phyloP scores from a whole-genome alignment of 768 basidiomycete species.

The Mycena pura region DNA sequence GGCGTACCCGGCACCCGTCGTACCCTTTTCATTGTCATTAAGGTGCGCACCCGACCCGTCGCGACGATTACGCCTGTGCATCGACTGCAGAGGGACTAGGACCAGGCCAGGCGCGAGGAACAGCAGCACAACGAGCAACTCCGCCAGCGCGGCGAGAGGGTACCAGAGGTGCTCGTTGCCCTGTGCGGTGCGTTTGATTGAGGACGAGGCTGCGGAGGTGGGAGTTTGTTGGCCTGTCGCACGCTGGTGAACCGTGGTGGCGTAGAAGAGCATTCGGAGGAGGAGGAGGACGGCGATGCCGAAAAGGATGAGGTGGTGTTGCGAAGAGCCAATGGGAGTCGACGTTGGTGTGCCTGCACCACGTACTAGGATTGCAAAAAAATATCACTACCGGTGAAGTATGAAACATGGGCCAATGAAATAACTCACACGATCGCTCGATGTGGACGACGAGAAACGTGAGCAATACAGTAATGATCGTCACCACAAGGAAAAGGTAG shows the following conservation, averaged over 20 bases:
- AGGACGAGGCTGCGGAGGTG: not conserved
- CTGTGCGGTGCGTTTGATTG: not conserved
- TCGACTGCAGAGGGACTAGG: constrained; percentile 7
- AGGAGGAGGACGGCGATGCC: constrained; percentile 12
- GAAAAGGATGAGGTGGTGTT: constrained; percentile 17
- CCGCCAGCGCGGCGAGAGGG: constrained; percentile 22
- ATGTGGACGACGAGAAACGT: constrained; percentile 5
- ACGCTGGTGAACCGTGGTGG: constrained; percentile 23
- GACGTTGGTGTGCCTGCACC: not conserved
- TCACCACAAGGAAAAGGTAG: constrained; percentile 19
- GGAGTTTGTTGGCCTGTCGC: constrained; percentile 11
- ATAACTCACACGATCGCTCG: constrained; percentile 16
- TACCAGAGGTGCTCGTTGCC: constrained; percentile 26
- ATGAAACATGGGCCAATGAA: not conserved
- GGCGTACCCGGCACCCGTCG: not conserved
- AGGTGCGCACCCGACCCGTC: not conserved
- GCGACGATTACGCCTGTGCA: constrained; percentile 1
- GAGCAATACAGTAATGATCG: constrained; percentile 2
- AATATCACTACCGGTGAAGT: not conserved
- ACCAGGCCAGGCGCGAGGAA: constrained; percentile 13
- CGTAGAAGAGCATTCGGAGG: constrained; percentile 21
- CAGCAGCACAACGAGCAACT: constrained; percentile 18
- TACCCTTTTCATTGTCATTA: constrained; percentile 3
- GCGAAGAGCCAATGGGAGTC: not conserved
- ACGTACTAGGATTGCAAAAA: not conserved